Conservation (phyloP, 257 asterid species). For the Paulownia fortunei region DNA sequence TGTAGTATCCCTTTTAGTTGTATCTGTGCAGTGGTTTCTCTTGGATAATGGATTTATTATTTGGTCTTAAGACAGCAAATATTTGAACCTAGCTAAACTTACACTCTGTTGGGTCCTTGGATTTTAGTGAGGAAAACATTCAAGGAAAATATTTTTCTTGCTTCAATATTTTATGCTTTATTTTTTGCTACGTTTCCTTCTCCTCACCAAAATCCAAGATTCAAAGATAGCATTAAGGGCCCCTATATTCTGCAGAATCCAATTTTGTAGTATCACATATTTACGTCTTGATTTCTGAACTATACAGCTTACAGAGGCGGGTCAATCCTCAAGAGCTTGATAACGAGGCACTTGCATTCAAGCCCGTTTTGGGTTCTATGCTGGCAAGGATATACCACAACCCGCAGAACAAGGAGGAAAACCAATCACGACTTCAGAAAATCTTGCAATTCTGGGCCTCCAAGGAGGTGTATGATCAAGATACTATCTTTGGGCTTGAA, state of each 20-base stretch:
- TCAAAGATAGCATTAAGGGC: neutral
- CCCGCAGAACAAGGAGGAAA: constrained; percentile 91
- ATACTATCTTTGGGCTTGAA: constrained; percentile 75
- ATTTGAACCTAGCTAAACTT: neutral
- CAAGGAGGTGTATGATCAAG: constrained; percentile 92
- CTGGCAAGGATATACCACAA: constrained; percentile 87
- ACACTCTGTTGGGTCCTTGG: neutral
- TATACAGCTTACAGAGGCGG: constrained; percentile 90
- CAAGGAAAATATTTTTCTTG: neutral
- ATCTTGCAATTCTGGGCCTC: constrained; percentile 96
- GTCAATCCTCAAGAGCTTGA: constrained; percentile 81
- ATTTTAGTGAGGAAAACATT: neutral
- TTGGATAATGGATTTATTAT: neutral
- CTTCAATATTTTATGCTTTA: neutral
- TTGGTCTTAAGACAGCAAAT: neutral
- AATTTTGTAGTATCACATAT: neutral
- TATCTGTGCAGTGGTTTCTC: neutral
- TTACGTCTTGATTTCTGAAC: constrained; percentile 27
- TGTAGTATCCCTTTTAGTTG: neutral
- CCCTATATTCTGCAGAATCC: neutral
- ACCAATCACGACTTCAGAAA: constrained; percentile 90
- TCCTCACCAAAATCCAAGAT: neutral
- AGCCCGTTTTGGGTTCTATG: constrained; percentile 95
- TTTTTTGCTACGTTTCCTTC: neutral
- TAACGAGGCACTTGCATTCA: constrained; percentile 92